phyloP scores from a whole-genome alignment of 2,329 filamentous ascomycete species.

The Trichophyton schoenleinii region DNA sequence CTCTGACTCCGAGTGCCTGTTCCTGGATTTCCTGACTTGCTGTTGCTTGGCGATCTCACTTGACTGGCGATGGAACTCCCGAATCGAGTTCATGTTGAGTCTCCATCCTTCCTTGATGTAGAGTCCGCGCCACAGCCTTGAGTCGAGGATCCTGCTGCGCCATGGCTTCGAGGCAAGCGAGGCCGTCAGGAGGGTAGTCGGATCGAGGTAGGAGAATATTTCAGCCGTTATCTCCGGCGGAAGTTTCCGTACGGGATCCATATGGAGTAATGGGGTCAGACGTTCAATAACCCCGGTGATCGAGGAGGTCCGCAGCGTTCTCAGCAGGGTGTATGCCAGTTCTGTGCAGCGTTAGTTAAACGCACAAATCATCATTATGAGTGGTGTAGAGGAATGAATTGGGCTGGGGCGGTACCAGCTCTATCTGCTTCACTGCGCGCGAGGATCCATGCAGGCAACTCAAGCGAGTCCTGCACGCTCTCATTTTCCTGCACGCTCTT shows the following conservation, averaged over 20 bases:
- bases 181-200: constrained; percentile 64
- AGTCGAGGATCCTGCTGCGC: constrained; percentile 69
- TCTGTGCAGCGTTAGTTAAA: constrained; percentile 41
- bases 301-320: constrained; percentile 64
- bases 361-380: not conserved
- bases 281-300: constrained; percentile 70
- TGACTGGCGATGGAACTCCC: constrained; percentile 48
- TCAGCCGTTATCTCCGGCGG: constrained; percentile 85
- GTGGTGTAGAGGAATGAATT: too few species aligned
- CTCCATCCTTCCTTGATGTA: constrained; percentile 83
- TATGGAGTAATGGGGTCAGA: constrained; percentile 72
- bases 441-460: constrained; percentile 44
- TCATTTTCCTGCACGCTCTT: constrained; percentile 36
- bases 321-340: constrained; percentile 65
- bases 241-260: constrained; percentile 76
- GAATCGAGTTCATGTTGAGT: constrained; percentile 53
- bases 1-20: constrained; percentile 36
- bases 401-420: constrained; percentile 33
- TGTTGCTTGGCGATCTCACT: constrained; percentile 19
- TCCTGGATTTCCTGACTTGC: constrained; percentile 35
- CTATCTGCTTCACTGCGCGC: constrained; percentile 42
- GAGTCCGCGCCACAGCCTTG: constrained; percentile 71
- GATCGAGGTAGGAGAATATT: constrained; percentile 75
- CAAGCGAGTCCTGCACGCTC: constrained; percentile 27
- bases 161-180: constrained; percentile 69